Evolutionary conservation across 2,329 filamentous ascomycete genomes (phyloP).

Genomic region (Cladophialophora psammophila): DNA sequence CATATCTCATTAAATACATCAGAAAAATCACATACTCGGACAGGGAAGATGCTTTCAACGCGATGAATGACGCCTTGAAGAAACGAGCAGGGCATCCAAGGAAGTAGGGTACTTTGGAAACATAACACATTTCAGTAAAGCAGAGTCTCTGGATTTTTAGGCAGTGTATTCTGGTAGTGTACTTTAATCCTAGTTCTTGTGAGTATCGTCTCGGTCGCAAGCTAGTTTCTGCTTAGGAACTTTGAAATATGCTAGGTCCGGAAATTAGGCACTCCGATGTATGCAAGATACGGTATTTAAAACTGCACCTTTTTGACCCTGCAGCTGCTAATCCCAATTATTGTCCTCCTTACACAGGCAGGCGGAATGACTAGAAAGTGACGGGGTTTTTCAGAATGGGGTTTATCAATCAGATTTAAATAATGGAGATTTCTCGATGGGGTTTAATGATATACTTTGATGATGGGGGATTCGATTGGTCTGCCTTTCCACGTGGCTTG

Average conservation of each 20-base stretch:
- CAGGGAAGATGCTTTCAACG: not conserved
- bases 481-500: conserved; percentile 33
- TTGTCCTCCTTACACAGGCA: too few species aligned
- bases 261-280: too few species aligned
- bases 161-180: too few species aligned
- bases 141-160: not conserved
- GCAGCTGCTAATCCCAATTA: too few species aligned
- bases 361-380: too few species aligned
- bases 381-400: not conserved
- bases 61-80: not conserved
- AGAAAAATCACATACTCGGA: not conserved
- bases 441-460: not conserved
- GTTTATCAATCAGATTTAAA: not conserved
- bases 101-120: not conserved
- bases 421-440: not conserved
- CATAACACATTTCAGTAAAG: too few species aligned
- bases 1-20: not conserved
- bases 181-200: too few species aligned
- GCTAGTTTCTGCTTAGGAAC: too few species aligned
- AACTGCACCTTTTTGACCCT: too few species aligned
- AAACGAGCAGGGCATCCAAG: not conserved
- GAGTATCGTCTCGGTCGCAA: too few species aligned
- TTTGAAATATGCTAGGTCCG: too few species aligned
- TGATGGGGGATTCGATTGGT: not conserved
- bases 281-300: too few species aligned